Base-by-base conservation (phyloP, 345 rosid genomes). In the Citrus mangshanensis region DNA sequence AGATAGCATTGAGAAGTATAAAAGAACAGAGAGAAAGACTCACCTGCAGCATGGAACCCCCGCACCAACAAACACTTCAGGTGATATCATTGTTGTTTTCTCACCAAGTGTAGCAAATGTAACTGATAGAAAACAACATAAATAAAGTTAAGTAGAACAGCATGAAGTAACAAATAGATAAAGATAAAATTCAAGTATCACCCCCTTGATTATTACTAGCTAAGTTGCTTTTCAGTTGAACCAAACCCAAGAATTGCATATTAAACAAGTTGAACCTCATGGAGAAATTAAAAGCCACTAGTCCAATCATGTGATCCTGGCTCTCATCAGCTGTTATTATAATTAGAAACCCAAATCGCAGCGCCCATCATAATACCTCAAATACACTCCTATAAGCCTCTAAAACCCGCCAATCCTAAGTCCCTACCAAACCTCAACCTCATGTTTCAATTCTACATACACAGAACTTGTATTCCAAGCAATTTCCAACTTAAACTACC, bases 21-120 rank as follows among this genome's bases (percentile, higher is more conserved):
- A 77, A 68, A 81, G 77, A 79, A 78, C 74, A 82, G 55, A 58
- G 19, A 73, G 60, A 59, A 74, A 86, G 72, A 74, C 68, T 84
- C 80, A 89, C 99, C 99, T 91, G 97, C 99, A 96, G 86, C 99
- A 96, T 21, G 99, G 99, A 79, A 96, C 89, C 56, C 99, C 99
- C 13, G 95, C 97, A 78, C 84, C 80, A 63, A 89, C 82, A 85
- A 96, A 92, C 81, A 96, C 97, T 91, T 96, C 98, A 35, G 99
- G 99, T 56, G 99, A 94, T 91, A 96, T 92, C 68, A 96, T 93
- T 30, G 99, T 95, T 35, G 98, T 95, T 89, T 95, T 95, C 91
- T 95, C 95, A 75, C 99, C 99, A 67, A 95, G 99, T 70, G 90
- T 85, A 73, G 89, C 83, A 85, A 93, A 93, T 66, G 97, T 92